Evolutionary conservation across 2,329 filamentous ascomycete genomes (phyloP), one percentile per base, ranked within the genome.

Genomic region (Paraphoma sp.): DNA sequence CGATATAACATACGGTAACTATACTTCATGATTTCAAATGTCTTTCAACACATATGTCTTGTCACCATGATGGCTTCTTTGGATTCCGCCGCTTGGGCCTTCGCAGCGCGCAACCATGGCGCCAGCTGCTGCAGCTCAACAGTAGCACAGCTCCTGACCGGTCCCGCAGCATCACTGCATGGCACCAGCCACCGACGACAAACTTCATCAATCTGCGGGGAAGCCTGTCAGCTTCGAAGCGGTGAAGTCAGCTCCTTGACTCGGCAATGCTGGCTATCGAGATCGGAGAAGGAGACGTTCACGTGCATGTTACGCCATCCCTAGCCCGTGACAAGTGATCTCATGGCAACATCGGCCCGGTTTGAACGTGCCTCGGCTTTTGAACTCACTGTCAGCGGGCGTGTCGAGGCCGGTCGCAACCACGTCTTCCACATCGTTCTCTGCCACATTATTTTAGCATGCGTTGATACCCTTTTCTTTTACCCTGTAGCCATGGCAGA

Each of bases 401-500:
- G 17, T 30, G 6, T 36, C 11, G 8, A 33, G 28, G 14, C 16
- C 18, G 42, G 18, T 42, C 36, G 36, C 44, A 12, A 23, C 17
- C 12, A 28, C 23, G 17, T 14, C 30, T 31, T 45, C 43, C 42
- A 43, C 50, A 38, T 55, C 47, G 28, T 33, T 47, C 11, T 36
- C 38, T 33, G 44, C 51, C 48, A 28, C 44, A 53, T 57, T 45
- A 44, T 55, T 59, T 33, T 61, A 62, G 58, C 57, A 63, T 64
- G 66, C 63, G 53, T 56, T 68, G 65, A 70, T 66, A 65, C 57
- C 57, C 47, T 45, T 54, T 59, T 57, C 10, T 53, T 42, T 41
- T 56, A 38, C 36, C 52, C 29, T 48, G 43, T 47, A 53, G 50
- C 63, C 66, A 90, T 90, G 88, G 81, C 85, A 50, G 87, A 90